Base-by-base conservation (phyloP, 345 rosid genomes). In the Camelina sativa region DNA sequence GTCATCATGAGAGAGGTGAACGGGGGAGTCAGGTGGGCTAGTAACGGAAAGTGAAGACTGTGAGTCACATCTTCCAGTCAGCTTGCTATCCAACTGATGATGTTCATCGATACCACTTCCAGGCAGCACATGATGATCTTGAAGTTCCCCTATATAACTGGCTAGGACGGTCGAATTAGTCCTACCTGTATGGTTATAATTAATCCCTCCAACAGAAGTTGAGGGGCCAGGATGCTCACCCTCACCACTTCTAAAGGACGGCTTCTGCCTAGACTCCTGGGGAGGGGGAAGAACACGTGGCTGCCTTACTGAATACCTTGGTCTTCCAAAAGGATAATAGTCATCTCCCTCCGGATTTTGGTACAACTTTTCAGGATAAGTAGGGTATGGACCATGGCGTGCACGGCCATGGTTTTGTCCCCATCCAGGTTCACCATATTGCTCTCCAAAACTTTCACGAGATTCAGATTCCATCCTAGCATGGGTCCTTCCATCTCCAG, bases 211-310 rank as follows among this genome's bases (percentile, higher is more conserved):
- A 53, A 75, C 74, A 62, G 86, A 89, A 44, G 74, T 76, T 54
- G 97, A 85, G 10, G 94, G 76, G 54, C 84, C 89, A 61, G 89
- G 85, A 71, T 5, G 79, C 65, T 85, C 90, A 82, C 17, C 71
- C 69, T 85, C 87, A 69, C 75, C 87, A 67, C 75, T 78, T 80
- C 88, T 86, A 67, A 82, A 82, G 11, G 87, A 46, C 32, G 85
- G 8, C 79, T 88, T 95, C 51, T 86, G 92, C 80, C 84, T 79
- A 20, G 88, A 79, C 74, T 78, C 82, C 75, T 89, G 74, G 43
- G 90, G 80, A 81, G 99, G 97, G 51, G 98, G 98, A 38, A 84
- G 86, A 59, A 92, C 98, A 71, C 91, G 97, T 75, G 98, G 99
- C 85, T 91, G 97, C 85, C 87, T 89, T 81, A 84, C 80, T 65